phyloP scores from a whole-genome alignment of 345 rosid genomes.

The Euphorbia peplus region DNA sequence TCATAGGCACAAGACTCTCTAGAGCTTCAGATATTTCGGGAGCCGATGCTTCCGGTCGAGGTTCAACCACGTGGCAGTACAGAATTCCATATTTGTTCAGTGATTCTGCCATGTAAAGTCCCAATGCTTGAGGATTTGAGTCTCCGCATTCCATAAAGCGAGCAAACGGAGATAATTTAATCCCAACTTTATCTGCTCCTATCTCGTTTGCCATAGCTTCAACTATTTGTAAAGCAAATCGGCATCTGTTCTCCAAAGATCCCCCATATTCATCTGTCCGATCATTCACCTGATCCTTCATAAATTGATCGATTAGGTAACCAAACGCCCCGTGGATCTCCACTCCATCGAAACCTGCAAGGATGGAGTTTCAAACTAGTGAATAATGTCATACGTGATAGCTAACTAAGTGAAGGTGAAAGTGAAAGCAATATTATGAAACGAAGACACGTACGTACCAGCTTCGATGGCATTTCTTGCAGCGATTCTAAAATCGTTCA shows the following conservation, averaged over 20 bases:
- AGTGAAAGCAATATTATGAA: no score
- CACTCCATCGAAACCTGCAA: conserved; percentile 65
- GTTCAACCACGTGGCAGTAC: conserved; percentile 69
- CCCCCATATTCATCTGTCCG: conserved; percentile 69
- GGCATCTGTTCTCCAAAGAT: conserved; percentile 61
- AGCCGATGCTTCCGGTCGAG: conserved; percentile 43
- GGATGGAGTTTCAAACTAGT: neutral
- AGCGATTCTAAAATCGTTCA: conserved; percentile 64
- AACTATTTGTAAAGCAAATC: conserved; percentile 56
- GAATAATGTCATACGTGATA: no score
- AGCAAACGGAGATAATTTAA: conserved; percentile 61
- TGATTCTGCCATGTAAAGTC: conserved; percentile 54
- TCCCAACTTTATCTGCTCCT: conserved; percentile 63
- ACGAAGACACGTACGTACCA: conserved; percentile 36
- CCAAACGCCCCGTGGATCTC: conserved; percentile 86
- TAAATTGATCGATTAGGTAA: conserved; percentile 60
- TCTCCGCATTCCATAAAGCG: conserved; percentile 50
- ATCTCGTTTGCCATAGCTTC: conserved; percentile 63
- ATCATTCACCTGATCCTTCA: conserved; percentile 72
- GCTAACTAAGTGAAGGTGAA: no score
- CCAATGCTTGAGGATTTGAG: conserved; percentile 59
- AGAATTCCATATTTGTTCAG: conserved; percentile 53
- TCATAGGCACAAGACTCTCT: conserved; percentile 48
- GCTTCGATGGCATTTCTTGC: conserved; percentile 81
- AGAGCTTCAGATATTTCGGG: conserved; percentile 31